Evolutionary conservation across 2,329 filamentous ascomycete genomes (phyloP).

Genomic region (Beauveria pseudobassiana): DNA sequence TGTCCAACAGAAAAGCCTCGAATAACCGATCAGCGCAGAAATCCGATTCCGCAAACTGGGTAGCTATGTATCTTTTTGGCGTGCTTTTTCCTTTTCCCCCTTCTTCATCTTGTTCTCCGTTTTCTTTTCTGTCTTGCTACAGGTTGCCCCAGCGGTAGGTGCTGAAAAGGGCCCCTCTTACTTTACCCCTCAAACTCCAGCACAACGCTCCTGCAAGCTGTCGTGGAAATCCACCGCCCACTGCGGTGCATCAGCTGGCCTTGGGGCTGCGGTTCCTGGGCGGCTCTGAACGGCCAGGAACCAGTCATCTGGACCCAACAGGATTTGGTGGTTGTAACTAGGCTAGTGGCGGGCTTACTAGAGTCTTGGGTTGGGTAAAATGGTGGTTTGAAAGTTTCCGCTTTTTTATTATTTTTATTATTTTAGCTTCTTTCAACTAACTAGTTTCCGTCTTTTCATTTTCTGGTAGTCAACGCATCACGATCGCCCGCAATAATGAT

Average conservation of each 20-base stretch:
- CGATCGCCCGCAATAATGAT: not conserved
- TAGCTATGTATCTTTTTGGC: not conserved
- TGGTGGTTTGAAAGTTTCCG: not conserved
- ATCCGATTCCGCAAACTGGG: not conserved
- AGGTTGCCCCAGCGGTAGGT: not conserved
- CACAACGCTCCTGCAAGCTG: not conserved
- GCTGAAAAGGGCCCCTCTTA: not conserved
- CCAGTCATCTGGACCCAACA: not conserved
- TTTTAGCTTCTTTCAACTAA: not conserved
- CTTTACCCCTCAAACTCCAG: not conserved
- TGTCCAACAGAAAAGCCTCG: not conserved
- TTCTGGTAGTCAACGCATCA: not conserved
- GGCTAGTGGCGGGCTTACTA: not conserved
- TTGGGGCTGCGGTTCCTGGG: not conserved
- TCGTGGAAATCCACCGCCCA: not conserved
- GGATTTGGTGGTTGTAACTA: not conserved
- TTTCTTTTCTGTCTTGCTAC: not conserved
- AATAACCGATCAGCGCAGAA: conserved; percentile 1
- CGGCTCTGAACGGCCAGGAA: not conserved
- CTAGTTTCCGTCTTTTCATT: not conserved
- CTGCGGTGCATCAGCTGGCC: conserved; percentile 2
- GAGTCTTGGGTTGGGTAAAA: conserved; percentile 8
- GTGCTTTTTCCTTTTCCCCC: not conserved
- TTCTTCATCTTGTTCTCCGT: not conserved
- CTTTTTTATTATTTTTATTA: not conserved